phyloP scores from a whole-genome alignment of 2,329 filamentous ascomycete genomes.

The Fusarium avenaceum region DNA sequence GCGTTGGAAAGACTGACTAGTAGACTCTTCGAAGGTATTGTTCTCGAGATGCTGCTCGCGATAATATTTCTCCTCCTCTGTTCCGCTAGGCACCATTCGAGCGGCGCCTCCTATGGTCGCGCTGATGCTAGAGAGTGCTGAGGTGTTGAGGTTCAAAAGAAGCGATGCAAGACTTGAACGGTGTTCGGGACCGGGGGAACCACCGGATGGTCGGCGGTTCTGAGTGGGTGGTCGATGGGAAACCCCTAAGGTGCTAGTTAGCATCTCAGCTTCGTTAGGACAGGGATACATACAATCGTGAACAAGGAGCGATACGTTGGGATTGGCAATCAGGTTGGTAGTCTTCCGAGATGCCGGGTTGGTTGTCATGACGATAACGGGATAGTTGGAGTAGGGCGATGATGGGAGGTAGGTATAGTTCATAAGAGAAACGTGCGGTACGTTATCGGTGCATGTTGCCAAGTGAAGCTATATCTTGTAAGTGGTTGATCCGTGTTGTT shows the following conservation, averaged over 20 bases:
- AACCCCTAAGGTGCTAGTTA: constrained; percentile 69
- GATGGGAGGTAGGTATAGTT: constrained; percentile 97
- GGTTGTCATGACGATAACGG: constrained; percentile 96
- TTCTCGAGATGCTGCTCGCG: constrained; percentile 88
- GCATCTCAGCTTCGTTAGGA: not conserved
- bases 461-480: constrained; percentile 81
- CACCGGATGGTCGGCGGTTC: constrained; percentile 68
- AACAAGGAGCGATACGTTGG: constrained; percentile 91
- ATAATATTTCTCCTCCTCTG: constrained; percentile 87
- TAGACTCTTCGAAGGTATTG: constrained; percentile 82
- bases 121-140: constrained; percentile 87
- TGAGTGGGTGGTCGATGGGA: constrained; percentile 89
- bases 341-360: constrained; percentile 84
- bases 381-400: constrained; percentile 75
- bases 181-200: constrained; percentile 73
- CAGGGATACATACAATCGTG: constrained; percentile 77
- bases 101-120: constrained; percentile 95
- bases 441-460: constrained; percentile 85
- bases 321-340: constrained; percentile 84
- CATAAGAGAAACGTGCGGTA: constrained; percentile 96
- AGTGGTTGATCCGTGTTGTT: constrained; percentile 17
- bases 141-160: constrained; percentile 91
- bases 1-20: constrained; percentile 52
- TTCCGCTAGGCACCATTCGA: constrained; percentile 76
- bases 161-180: constrained; percentile 84